phyloP scores from a whole-genome alignment of 768 basidiomycete genomes.

The Flagelloscypha sp. region DNA sequence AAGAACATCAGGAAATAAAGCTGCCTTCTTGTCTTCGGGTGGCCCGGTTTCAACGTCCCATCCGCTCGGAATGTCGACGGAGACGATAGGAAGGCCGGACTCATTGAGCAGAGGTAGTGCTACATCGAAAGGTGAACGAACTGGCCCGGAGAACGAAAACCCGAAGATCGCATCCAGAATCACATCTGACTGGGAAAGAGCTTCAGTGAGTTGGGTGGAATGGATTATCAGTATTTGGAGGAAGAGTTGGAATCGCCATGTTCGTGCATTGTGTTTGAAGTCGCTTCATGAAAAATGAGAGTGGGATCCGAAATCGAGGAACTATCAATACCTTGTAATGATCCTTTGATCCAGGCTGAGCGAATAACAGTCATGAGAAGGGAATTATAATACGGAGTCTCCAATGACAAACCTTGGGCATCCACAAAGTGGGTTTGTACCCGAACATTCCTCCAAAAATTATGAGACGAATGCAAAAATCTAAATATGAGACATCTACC shows the following conservation, averaged over 20 bases:
- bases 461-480: constrained; percentile 1
- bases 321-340: constrained; percentile 61
- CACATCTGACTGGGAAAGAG: constrained; percentile 60
- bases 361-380: neutral
- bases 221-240: constrained; percentile 36
- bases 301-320: neutral
- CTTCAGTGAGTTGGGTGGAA: constrained; percentile 39
- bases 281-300: constrained; percentile 36
- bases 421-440: constrained; percentile 81
- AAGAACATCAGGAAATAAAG: constrained; percentile 68
- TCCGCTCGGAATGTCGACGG: constrained; percentile 93
- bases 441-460: constrained; percentile 72
- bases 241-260: constrained; percentile 71
- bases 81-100: constrained; percentile 74
- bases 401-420: constrained; percentile 70
- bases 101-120: constrained; percentile 59
- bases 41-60: constrained; percentile 90
- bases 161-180: constrained; percentile 96
- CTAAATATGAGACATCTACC: constrained; percentile 33
- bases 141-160: constrained; percentile 91
- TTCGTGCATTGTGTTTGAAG: constrained; percentile 83
- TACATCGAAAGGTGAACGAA: constrained; percentile 79
- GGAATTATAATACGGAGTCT: neutral
- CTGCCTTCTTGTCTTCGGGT: constrained; percentile 39
- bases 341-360: constrained; percentile 86